Percentiles rank a stretch among this genome's conserved stretches.
Evolutionary conservation across 176 grass and related monocot species (phyloP).

Genomic region (Hsuehochloa calcarea): DNA sequence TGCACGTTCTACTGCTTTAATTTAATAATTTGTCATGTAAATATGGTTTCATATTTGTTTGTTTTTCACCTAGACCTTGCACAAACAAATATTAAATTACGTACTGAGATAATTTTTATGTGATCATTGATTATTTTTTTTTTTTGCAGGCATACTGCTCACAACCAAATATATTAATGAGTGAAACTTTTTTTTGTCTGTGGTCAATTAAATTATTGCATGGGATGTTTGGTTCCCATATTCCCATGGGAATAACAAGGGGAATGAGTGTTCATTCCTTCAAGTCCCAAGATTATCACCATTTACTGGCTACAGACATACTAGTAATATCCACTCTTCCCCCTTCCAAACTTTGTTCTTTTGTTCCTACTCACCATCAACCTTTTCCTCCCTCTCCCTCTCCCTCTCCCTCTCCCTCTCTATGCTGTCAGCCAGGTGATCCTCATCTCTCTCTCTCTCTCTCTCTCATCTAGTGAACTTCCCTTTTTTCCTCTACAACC

Average conservation of each 20-base stretch:
- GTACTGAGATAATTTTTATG: too few relatives aligned
- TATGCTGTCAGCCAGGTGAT: constrained; percentile 49
- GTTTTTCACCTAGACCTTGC: background rate
- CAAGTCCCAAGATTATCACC: constrained; percentile 48
- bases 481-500: constrained; percentile 42
- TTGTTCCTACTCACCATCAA: constrained; percentile 30
- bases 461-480: constrained; percentile 40
- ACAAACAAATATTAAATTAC: background rate
- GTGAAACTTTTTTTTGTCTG: constrained; percentile 3
- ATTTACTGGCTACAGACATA: constrained; percentile 27
- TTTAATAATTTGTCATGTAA: background rate
- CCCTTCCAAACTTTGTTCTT: constrained; percentile 32
- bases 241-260: constrained; percentile 31
- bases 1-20: constrained; percentile 15
- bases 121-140: background rate
- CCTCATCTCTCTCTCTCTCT: constrained; percentile 14
- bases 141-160: background rate
- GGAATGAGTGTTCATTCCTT: background rate
- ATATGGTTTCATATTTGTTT: background rate
- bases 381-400: constrained; percentile 30
- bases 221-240: constrained; percentile 43
- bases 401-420: background rate
- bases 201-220: constrained; percentile 30
- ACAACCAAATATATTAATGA: background rate
- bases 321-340: constrained; percentile 7